Base-by-base conservation (phyloP, 2,329 filamentous ascomycete species). In the Sclerotiophoma versabilis region DNA sequence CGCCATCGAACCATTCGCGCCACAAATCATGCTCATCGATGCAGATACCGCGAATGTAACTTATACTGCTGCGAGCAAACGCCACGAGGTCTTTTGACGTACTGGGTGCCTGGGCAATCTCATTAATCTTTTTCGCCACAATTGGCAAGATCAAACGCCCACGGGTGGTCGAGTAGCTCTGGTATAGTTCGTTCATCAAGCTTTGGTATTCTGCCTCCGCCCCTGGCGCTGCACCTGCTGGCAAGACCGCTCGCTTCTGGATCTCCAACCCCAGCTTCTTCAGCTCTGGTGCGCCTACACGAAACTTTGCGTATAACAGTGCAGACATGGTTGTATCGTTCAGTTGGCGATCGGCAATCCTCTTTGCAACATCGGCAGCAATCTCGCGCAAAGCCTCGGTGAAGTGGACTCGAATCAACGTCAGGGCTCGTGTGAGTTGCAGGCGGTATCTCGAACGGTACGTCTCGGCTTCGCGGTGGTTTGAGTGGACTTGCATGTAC, bases 371-470 rank as follows among this genome's bases (percentile, higher is more conserved):
- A 62, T 83, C 87, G 38, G 83, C 81, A 44, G 83, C 84, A 38
- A 84, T 86, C 58, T 87, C 87, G 58, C 82, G 83, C 20, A 86
- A 78, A n/a, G 80, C 81, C 59, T 82, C 83, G 54, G 84, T 86
- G 65, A 89, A 88, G 66, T 88, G 83, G 34, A 87, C 85, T 20
- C 87, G 83, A 41, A 89, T 87, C 22, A 89, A 79, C 0, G 86
- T 89, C 38, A 89, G 77, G 15, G 84, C 86, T 57, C 87, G 80
- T 1, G 87, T 89, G 34, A 98, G 83, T 11, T 97, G 82, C 0
- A 95, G 83, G 56, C 91, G 87, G 73, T 98, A 98, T 55, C 92
- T 86, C 6, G 93, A 92, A 36, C 93, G 85, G 73, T 97, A 98
- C 2, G 89, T 87, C 58, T 92, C 88, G 2, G 93, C 88, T 74